Percentiles rank a stretch among this genome's conserved stretches.
Evolutionary conservation across 352 stramenopile species (phyloP).

Genomic region (Phytopythium vexans): DNA sequence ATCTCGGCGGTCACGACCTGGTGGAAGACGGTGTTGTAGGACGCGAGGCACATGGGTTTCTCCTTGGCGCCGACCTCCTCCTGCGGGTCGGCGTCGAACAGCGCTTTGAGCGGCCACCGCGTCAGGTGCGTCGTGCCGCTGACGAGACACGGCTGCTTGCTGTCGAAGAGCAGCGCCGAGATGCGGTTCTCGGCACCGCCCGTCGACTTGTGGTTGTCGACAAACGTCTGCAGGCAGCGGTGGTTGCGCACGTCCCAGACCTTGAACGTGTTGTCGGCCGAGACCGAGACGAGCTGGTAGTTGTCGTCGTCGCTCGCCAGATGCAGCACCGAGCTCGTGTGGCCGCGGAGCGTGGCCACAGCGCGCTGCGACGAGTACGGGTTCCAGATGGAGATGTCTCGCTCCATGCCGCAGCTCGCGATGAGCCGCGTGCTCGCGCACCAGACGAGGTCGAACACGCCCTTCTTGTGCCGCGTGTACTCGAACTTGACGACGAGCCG

Average conservation of each 20-base stretch:
- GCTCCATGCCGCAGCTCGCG: constrained; percentile 81
- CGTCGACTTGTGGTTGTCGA: constrained; percentile 53
- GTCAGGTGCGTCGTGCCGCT: constrained; percentile 70
- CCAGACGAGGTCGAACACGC: constrained; percentile 82
- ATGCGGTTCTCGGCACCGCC: constrained; percentile 61
- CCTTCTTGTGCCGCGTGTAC: constrained; percentile 80
- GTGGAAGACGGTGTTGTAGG: constrained; percentile 84
- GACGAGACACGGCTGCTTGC: constrained; percentile 61
- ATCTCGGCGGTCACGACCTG: constrained; percentile 80
- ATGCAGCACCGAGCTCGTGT: constrained; percentile 75
- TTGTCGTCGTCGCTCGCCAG: constrained; percentile 81
- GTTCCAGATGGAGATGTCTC: constrained; percentile 88
- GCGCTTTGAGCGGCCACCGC: constrained; percentile 59
- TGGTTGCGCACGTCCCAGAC: constrained; percentile 84
- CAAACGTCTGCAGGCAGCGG: constrained; percentile 77
- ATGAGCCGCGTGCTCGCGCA: constrained; percentile 71
- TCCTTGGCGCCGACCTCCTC: constrained; percentile 39
- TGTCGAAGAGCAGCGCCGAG: constrained; percentile 60
- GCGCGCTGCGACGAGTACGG: constrained; percentile 84
- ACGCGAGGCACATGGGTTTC: constrained; percentile 44
- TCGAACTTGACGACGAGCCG: constrained; percentile 78
- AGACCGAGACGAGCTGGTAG: constrained; percentile 78
- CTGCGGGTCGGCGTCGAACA: constrained; percentile 31
- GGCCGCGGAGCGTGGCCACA: constrained; percentile 63
- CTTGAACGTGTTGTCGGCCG: constrained; percentile 83